These are phyloP conservation scores for Pezicula radicicola DNA, from an alignment of 2,329 filamentous ascomycete species.

Conservation along the genomic window DNA sequence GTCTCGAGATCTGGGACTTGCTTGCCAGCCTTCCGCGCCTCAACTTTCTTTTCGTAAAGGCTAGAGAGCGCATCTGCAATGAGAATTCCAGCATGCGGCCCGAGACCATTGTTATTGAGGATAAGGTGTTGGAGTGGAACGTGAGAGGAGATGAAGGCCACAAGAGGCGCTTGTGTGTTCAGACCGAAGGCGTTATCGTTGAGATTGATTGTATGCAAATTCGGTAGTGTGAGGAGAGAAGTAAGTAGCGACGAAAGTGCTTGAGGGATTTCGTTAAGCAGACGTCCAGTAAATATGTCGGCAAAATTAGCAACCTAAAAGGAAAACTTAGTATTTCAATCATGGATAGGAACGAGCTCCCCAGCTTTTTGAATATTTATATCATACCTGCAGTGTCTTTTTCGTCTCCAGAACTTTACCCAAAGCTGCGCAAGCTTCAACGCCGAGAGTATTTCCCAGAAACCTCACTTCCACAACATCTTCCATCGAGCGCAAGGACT, in stretches of 20 bases:
- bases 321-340: constrained; percentile 2
- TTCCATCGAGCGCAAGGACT: constrained; percentile 65
- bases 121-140: constrained; percentile 89
- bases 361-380: background rate
- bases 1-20: constrained; percentile 84
- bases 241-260: constrained; percentile 83
- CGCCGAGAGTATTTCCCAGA: constrained; percentile 87
- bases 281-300: constrained; percentile 95
- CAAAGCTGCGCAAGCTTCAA: constrained; percentile 81
- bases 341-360: constrained; percentile 6
- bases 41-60: constrained; percentile 80
- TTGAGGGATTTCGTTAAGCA: constrained; percentile 89
- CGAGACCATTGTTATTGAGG: constrained; percentile 97
- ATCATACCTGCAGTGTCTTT: constrained; percentile 69
- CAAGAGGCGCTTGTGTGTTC: constrained; percentile 88
- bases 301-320: constrained; percentile 77
- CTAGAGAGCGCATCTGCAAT: constrained; percentile 84
- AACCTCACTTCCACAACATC: constrained; percentile 84
- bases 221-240: constrained; percentile 79
- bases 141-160: constrained; percentile 86
- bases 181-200: constrained; percentile 98
- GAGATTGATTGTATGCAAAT: constrained; percentile 87
- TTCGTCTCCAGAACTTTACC: constrained; percentile 82
- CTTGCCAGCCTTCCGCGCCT: constrained; percentile 67
- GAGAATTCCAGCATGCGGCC: constrained; percentile 83